Base-by-base conservation (phyloP, 306 rosid species). In the Boehmeria nivea region DNA sequence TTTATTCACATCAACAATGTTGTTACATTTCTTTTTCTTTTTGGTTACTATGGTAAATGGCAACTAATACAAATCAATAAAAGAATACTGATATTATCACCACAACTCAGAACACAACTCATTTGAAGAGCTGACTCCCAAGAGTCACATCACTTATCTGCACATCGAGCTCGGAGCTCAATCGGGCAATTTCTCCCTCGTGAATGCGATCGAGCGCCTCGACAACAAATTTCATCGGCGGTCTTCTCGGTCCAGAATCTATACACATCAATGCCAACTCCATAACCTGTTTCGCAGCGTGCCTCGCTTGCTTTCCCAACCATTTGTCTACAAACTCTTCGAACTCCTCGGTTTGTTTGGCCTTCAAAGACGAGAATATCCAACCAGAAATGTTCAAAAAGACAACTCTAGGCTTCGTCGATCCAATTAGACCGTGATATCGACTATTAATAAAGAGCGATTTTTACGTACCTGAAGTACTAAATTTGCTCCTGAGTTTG, bases 101-200 rank as follows among this genome's bases (percentile, higher is more conserved):
- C 54, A 64, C n/a, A 28, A 50, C 12, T 26, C 59, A 59, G 58
- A 26, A 36, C 16, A 14, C 45, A 33, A 38, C 18, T 67, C 74
- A 79, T 64, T 69, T 79, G 55, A 85, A 85, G 57, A 85, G 94
- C 44, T 82, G 89, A 69, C 94, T 85, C 51, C 89, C 94, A 63
- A 85, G 94, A 43, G 82, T 76, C 26, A 85, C 94, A 49, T 45
- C 64, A 59, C 78, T 79, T 39, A 76, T 79, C 63, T 71, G 88
- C 40, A 74, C 74, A 57, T 50, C 66, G 26, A 39, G 61, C 51
- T 72, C 73, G 39, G 70, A 68, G 48, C 56, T 69, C 13, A 80
- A 45, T 8, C 75, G 74, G 42, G 57, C 76, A 43, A 45, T 60
- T 46, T 78, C 81, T 36, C 54, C 67, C 43, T 56, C 66, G 45